Percentiles rank a stretch among this genome's conserved stretches.
phyloP scores from a whole-genome alignment of 2,329 filamentous ascomycete species.

The Allantophomopsis cytisporea region DNA sequence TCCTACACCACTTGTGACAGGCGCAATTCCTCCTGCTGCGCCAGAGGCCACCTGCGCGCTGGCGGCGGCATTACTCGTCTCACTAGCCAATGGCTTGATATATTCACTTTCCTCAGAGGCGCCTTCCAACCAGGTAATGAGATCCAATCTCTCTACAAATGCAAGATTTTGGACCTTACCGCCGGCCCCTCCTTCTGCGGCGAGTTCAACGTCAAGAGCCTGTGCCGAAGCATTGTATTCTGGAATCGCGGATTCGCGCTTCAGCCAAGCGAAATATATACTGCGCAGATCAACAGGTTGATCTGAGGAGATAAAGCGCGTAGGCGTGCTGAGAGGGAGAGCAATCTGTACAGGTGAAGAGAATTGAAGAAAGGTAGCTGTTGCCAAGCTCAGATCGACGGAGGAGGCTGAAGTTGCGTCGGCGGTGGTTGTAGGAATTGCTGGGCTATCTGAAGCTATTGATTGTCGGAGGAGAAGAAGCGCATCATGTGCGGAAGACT shows the following conservation, averaged over 20 bases:
- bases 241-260: slow-evolving; percentile 78
- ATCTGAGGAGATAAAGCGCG: slow-evolving; percentile 74
- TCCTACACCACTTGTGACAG: slow-evolving; percentile 25
- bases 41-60: slow-evolving; percentile 32
- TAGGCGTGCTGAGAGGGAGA: slow-evolving; percentile 58
- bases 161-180: slow-evolving; percentile 74
- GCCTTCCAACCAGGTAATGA: slow-evolving; percentile 88
- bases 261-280: slow-evolving; percentile 93
- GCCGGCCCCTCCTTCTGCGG: slow-evolving; percentile 32
- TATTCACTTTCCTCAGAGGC: slow-evolving; percentile 85
- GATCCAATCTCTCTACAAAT: slow-evolving; percentile 82
- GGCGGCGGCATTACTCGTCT: slow-evolving; percentile 26
- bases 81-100: slow-evolving; percentile 70
- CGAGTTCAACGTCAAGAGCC: slow-evolving; percentile 65
- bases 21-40: slow-evolving; percentile 23
- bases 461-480: slow-evolving; percentile 74
- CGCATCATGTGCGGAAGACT: slow-evolving; percentile 47
- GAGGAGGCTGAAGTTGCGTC: slow-evolving; percentile 50
- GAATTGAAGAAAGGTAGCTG: slow-evolving; percentile 72
- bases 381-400: slow-evolving; percentile 43
- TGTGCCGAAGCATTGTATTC: slow-evolving; percentile 83
- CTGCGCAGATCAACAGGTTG: slow-evolving; percentile 74
- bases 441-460: slow-evolving; percentile 56
- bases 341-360: slow-evolving; percentile 42
- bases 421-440: slow-evolving; percentile 60